Conservation (phyloP, 352 stramenopile genomes). For the Plasmopara halstedii region DNA sequence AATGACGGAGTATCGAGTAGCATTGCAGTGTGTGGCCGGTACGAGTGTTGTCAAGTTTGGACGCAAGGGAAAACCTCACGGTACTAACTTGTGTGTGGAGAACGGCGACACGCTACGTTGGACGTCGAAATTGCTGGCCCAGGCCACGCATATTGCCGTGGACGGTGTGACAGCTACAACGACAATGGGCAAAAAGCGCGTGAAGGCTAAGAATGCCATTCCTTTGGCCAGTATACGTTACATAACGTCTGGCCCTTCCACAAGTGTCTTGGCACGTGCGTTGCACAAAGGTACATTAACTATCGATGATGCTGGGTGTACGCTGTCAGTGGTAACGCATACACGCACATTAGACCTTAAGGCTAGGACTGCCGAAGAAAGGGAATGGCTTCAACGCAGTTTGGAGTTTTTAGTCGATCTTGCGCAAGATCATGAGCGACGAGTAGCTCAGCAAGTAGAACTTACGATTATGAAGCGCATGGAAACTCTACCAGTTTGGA, state of each 20-base stretch:
- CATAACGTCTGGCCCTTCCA: constrained; percentile 46
- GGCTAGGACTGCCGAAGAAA: constrained; percentile 51
- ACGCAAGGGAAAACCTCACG: constrained; percentile 71
- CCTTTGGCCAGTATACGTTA: constrained; percentile 46
- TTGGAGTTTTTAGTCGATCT: constrained; percentile 64
- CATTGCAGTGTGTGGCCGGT: constrained; percentile 68
- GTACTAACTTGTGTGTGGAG: constrained; percentile 64
- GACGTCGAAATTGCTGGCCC: constrained; percentile 62
- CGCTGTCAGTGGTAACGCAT: constrained; percentile 63
- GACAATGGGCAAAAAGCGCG: constrained; percentile 38
- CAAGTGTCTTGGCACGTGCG: constrained; percentile 55
- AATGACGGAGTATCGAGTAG: constrained; percentile 80
- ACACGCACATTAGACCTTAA: constrained; percentile 75
- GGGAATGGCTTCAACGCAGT: constrained; percentile 73
- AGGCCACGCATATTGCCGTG: constrained; percentile 25
- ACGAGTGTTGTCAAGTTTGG: constrained; percentile 72
- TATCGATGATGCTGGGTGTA: constrained; percentile 56
- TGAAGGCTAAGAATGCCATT: constrained; percentile 54
- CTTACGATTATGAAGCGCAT: constrained; percentile 82
- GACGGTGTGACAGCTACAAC: constrained; percentile 25
- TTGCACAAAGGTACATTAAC: constrained; percentile 60
- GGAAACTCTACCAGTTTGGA: constrained; percentile 60
- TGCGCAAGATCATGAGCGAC: constrained; percentile 63
- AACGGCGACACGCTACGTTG: constrained; percentile 73
- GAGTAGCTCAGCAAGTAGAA: constrained; percentile 72